Evolutionary conservation across 2,329 filamentous ascomycete genomes (phyloP).

Genomic region (Talaromyces amestolkiae): DNA sequence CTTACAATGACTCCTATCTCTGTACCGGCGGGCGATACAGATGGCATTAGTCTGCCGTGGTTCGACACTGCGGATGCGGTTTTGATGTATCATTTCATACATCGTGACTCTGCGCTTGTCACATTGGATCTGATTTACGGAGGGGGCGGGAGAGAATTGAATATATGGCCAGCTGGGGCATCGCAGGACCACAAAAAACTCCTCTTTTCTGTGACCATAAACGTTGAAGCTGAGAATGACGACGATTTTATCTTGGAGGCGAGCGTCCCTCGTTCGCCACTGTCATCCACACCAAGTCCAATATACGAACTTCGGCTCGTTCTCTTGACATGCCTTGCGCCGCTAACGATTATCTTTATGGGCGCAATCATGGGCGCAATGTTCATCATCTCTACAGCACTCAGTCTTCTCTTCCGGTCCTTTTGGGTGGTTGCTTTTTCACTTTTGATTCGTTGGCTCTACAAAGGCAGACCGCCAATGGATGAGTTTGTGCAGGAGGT

Average conservation of each 20-base stretch:
- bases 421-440: constrained; percentile 2
- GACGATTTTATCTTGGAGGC: neutral
- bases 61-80: constrained; percentile 15
- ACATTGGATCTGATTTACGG: neutral
- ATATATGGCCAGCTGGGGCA: constrained; percentile 6
- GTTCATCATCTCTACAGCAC: neutral
- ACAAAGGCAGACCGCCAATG: constrained; percentile 10
- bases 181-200: neutral
- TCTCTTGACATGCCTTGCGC: neutral
- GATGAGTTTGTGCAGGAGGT: constrained; percentile 5
- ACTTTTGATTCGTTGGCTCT: constrained; percentile 7
- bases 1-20: neutral
- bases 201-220: constrained; percentile 2
- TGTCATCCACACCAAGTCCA: constrained; percentile 13
- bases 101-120: constrained; percentile 1
- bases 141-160: neutral
- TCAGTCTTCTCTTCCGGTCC: neutral
- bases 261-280: constrained; percentile 4
- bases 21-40: constrained; percentile 8
- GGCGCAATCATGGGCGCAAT: neutral
- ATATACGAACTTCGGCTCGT: neutral
- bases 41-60: constrained; percentile 15
- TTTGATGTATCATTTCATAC: constrained; percentile 12
- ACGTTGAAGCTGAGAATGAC: neutral
- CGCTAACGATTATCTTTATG: constrained; percentile 4